phyloP scores from a whole-genome alignment of 78 protist genomes.

The Dictyostelium purpureum region DNA sequence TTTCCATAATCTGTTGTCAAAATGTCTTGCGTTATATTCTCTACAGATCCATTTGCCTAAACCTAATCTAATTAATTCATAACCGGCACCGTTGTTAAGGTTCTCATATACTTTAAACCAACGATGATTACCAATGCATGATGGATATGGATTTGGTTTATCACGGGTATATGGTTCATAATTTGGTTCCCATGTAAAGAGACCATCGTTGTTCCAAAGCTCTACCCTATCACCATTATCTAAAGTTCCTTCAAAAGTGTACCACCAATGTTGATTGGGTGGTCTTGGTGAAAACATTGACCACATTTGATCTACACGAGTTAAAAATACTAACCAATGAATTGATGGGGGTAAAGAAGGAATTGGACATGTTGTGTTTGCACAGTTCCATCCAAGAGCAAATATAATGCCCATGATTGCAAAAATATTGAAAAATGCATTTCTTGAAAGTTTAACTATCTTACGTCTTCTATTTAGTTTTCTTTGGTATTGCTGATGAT shows the following conservation, averaged over 20 bases:
- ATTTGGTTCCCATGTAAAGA: slow-evolving; percentile 52
- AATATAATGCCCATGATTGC: slow-evolving; percentile 25
- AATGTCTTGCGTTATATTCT: slow-evolving; percentile 43
- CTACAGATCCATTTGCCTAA: slow-evolving; percentile 67
- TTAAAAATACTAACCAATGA: slow-evolving; percentile 9
- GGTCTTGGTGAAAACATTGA: slow-evolving; percentile 81
- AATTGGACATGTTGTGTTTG: not conserved
- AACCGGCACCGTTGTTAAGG: slow-evolving; percentile 28
- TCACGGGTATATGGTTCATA: slow-evolving; percentile 48
- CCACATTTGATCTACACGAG: slow-evolving; percentile 66
- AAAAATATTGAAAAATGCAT: not conserved
- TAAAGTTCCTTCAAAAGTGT: slow-evolving; percentile 44
- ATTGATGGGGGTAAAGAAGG: slow-evolving; percentile 24
- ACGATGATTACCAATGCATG: slow-evolving; percentile 70
- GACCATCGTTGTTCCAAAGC: slow-evolving; percentile 49
- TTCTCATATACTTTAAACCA: slow-evolving; percentile 77
- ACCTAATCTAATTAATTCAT: slow-evolving; percentile 52
- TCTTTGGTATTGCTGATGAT: not conserved
- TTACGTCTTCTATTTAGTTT: not conserved
- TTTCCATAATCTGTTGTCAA: slow-evolving; percentile 2
- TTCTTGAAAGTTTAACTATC: not conserved
- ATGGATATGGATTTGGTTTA: slow-evolving; percentile 58
- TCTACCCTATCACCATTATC: slow-evolving; percentile 42
- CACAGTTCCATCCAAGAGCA: slow-evolving; percentile 41
- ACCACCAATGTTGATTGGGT: slow-evolving; percentile 73